A percentile compares a stretch with the other conserved stretches of the same genome.
phyloP scores from a whole-genome alignment of 208 protist species.

The Naegleria fowleri region DNA sequence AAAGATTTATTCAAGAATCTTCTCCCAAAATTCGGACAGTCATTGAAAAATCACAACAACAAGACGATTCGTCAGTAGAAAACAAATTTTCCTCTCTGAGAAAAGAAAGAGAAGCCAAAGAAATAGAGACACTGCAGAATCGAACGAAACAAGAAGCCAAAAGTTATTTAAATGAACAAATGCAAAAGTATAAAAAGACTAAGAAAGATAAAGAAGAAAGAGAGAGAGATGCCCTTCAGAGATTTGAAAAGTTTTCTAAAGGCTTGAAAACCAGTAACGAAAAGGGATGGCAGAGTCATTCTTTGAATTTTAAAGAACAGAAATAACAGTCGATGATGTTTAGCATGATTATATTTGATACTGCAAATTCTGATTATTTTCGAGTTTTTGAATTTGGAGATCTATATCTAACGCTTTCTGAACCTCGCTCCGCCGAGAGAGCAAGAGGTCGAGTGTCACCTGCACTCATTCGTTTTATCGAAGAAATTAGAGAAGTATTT shows the following conservation, averaged over 20 bases:
- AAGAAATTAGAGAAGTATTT: not conserved
- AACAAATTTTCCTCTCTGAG: not conserved
- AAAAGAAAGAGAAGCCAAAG: not conserved
- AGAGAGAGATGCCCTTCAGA: not conserved
- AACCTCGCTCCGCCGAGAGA: too few species aligned
- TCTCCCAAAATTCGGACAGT: not conserved
- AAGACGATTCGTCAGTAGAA: not conserved
- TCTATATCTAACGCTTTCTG: not conserved
- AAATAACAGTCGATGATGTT: too few species aligned
- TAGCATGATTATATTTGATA: not conserved
- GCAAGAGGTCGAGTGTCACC: not conserved
- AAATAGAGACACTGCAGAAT: not conserved
- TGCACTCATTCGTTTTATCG: not conserved
- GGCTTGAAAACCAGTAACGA: not conserved
- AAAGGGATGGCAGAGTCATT: not conserved
- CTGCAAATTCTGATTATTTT: not conserved
- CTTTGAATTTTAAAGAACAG: not conserved
- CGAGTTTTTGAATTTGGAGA: not conserved
- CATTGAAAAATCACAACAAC: not conserved
- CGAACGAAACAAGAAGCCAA: not conserved
- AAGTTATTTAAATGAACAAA: not conserved
- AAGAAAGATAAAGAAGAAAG: not conserved
- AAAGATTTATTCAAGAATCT: not conserved
- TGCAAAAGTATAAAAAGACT: not conserved
- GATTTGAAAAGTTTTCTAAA: not conserved